Conservation (phyloP, 2,329 filamentous ascomycete species). For the Emmonsia crescens region DNA sequence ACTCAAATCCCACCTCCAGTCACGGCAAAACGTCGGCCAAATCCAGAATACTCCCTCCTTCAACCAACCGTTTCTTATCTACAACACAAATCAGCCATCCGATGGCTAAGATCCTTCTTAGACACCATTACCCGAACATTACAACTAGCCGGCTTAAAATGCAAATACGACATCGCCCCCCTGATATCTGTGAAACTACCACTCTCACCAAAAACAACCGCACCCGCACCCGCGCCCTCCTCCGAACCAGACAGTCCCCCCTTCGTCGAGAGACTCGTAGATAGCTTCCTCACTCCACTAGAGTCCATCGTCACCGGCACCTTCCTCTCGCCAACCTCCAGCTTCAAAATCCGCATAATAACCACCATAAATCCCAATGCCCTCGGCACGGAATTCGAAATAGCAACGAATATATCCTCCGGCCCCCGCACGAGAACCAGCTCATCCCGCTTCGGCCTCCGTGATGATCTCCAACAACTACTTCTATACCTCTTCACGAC, state of each 20-base stretch:
- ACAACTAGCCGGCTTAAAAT: conserved; percentile 22
- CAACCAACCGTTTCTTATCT: conserved; percentile 47
- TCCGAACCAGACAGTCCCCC: conserved; percentile 4
- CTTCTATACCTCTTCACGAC: conserved; percentile 28
- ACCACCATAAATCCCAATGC: conserved; percentile 25
- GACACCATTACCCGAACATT: conserved; percentile 23
- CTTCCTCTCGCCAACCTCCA: conserved; percentile 25
- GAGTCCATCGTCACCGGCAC: conserved; percentile 33
- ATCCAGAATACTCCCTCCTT: conserved; percentile 46
- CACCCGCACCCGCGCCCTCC: conserved; percentile 7
- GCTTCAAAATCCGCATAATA: conserved; percentile 28
- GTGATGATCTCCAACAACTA: conserved; percentile 25
- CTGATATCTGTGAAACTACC: conserved; percentile 20
- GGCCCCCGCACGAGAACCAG: conserved; percentile 22
- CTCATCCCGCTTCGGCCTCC: conserved; percentile 22
- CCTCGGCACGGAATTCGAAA: conserved; percentile 30
- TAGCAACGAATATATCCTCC: conserved; percentile 24
- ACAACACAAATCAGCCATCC: conserved; percentile 36
- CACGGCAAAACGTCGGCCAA: conserved; percentile 38
- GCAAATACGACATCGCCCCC: conserved; percentile 18
- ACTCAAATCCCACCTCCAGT: conserved; percentile 53
- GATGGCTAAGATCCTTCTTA: conserved; percentile 26
- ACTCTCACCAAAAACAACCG: conserved; percentile 14
- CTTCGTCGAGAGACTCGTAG: conserved; percentile 32
- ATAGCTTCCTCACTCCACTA: conserved; percentile 32